A percentile compares a stretch with the other conserved stretches of the same genome.
These are phyloP conservation scores for Curvularia lunata DNA, from an alignment of 2,329 filamentous ascomycete genomes.

Conservation along the genomic window DNA sequence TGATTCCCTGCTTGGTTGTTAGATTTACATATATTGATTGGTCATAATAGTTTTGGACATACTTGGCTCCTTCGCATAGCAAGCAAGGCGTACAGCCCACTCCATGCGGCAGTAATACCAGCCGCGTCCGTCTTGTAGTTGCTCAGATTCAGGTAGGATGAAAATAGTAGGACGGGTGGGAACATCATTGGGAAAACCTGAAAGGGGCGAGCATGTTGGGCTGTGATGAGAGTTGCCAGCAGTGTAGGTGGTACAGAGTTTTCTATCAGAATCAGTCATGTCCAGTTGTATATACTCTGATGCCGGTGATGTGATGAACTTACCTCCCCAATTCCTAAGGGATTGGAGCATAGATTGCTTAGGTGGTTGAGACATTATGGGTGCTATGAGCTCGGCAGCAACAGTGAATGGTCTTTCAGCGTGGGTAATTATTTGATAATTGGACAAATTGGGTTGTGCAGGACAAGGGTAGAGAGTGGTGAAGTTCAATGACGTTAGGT, in stretches of 20 bases:
- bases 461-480: constrained; percentile 17
- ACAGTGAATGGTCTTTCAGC: background rate
- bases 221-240: constrained; percentile 69
- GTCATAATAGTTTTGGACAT: constrained; percentile 9
- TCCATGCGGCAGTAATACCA: constrained; percentile 69
- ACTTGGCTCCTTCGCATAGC: constrained; percentile 63
- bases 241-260: constrained; percentile 68
- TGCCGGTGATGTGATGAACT: constrained; percentile 27
- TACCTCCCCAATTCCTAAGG: constrained; percentile 61
- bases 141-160: constrained; percentile 68
- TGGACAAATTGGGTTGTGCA: background rate
- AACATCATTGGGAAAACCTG: constrained; percentile 71
- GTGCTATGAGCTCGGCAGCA: background rate
- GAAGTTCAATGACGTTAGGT: constrained; percentile 36
- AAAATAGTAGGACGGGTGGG: constrained; percentile 69
- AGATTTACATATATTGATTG: constrained; percentile 2
- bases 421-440: background rate
- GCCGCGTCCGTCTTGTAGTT: constrained; percentile 68
- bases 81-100: constrained; percentile 68
- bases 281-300: background rate
- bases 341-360: constrained; percentile 53
- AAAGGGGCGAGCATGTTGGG: constrained; percentile 71
- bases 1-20: constrained; percentile 44
- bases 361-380: constrained; percentile 49
- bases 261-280: constrained; percentile 53